A percentile compares a stretch with the other conserved stretches of the same genome.
Conservation (phyloP, 2,329 filamentous ascomycete species). For the Emergomyces pasteurianus region DNA sequence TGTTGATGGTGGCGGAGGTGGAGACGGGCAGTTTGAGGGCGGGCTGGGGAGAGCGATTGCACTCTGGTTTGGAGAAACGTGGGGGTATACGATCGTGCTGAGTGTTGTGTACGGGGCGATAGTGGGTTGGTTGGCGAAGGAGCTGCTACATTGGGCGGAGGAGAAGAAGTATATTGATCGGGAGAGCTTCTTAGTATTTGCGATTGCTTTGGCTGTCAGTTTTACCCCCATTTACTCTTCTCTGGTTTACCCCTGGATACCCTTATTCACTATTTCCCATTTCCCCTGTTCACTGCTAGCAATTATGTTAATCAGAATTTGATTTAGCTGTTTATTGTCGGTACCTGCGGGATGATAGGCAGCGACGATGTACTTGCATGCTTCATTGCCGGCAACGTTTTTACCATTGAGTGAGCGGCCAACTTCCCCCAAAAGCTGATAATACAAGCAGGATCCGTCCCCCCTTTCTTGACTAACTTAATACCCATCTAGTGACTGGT, state of each 20-base stretch:
- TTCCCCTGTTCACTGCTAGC: not conserved
- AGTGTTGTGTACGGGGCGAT: conserved; percentile 65
- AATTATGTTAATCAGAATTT: conserved; percentile 4
- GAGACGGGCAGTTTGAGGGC: conserved; percentile 41
- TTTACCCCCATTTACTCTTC: not conserved
- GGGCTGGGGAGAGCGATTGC: conserved; percentile 57
- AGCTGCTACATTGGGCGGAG: conserved; percentile 74
- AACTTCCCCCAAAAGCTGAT: not conserved
- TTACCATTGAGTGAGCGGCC: conserved; percentile 62
- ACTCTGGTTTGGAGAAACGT: conserved; percentile 75
- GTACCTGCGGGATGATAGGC: conserved; percentile 75
- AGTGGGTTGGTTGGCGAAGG: conserved; percentile 71
- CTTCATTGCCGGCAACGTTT: conserved; percentile 82
- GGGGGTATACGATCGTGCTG: conserved; percentile 70
- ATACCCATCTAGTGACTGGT: conserved; percentile 59
- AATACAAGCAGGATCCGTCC: not conserved
- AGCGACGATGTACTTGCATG: conserved; percentile 85
- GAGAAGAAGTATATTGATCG: conserved; percentile 69
- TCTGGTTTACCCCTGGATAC: not conserved
- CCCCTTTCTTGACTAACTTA: conserved; percentile 9
- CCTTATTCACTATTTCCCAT: not conserved
- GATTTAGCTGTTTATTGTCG: conserved; percentile 65
- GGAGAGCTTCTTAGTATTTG: conserved; percentile 79
- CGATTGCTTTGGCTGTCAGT: conserved; percentile 62
- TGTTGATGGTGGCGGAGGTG: not conserved